Evolutionary conservation across 2,329 filamentous ascomycete species (phyloP), one percentile per base, ranked within the genome.

Genomic region (Penicillium psychrosexuale): DNA sequence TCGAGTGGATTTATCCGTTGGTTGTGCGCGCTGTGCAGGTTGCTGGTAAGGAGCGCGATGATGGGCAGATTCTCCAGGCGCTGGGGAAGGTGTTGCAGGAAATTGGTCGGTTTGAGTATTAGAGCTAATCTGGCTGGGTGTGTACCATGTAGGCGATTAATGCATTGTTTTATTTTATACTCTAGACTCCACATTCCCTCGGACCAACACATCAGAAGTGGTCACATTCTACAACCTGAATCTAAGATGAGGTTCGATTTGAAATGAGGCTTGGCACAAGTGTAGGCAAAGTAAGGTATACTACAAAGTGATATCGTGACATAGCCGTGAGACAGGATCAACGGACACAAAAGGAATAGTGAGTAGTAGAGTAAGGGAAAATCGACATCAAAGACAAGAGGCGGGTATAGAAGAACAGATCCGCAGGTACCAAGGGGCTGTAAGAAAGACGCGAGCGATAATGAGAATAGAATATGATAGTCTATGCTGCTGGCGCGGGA

Each of bases 1-100:
- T 97, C 31, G 80, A 90, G 61, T 82, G 88, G 67, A 73, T 99
- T 58, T 96, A 95, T 71, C 89, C 91, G 8, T 76, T 97, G 82
- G 63, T 75, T 51, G 72, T 73, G 49, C 66, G 68, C 51, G 67
- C 47, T 6, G 65, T 75, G 17, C 69, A 72, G 51, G 69, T 76
- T 30, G 72, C 73, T 13, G 73, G 73, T 8, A 75, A 71, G 56
- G 72, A 75, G 55, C 67, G 63, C 9, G 71, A 73, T 55, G 69
- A 74, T 59, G 69, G 70, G 12, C 64, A 68, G 38, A 66, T 76
- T 19, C 60, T 76, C 4, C 73, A 74, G 37, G 75, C 86, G 58
- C 70, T 90, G 9, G 78, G 81, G 9, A 80, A 81, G 64, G 84
- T 84, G 12, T 71, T 91, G 57, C 81, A 84, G 48, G 82, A 82